Evolutionary conservation across 805 yeast species (phyloP), one percentile per base, ranked within the genome.

Genomic region (Spathaspora passalidarum): DNA sequence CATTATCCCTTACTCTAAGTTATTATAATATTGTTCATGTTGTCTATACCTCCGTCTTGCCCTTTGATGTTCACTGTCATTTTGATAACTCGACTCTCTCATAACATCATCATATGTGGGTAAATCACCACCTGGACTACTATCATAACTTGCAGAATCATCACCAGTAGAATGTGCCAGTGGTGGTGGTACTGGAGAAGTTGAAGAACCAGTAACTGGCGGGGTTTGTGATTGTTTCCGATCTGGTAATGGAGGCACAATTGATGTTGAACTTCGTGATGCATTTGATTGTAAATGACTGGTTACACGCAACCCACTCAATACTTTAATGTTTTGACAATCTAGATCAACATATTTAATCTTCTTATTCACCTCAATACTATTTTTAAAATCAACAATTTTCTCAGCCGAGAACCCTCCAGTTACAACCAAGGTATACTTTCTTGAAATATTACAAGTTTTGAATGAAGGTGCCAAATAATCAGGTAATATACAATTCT

Each of bases 371-470:
- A 44, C 14, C 36, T 62, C 69, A 9, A 29, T 26, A 25, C 51
- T 59, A 34, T 53, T 52, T 23, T 47, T 50, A 22, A 53, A 53
- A 34, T 61, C 65, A 18, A 14, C 13, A 14, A 66, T 49, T 40
- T 52, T 55, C 35, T 60, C 65, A 43, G 57, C 44, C 5, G 64
- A 55, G 29, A 63, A 60, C 5, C 64, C 66, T 8, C 55, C 66
- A 2, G 44, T 49, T 1, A 63, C 49, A 2, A 49, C 21, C 5
- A 62, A 42, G 8, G 48, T 41, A 42, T 63, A 63, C 35, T 47
- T 50, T 32, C 86, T 66, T 9, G 65, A 56, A 18, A 84, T 69
- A 54, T 81, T 82, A 54, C 87, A 81, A 4, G 82, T 73, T 20
- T 57, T 60, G 57, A 84, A 84, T 16, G 77, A 61, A 2, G 88